phyloP scores from a whole-genome alignment of 1,139 yeast genomes.

The Pichia sp. region DNA sequence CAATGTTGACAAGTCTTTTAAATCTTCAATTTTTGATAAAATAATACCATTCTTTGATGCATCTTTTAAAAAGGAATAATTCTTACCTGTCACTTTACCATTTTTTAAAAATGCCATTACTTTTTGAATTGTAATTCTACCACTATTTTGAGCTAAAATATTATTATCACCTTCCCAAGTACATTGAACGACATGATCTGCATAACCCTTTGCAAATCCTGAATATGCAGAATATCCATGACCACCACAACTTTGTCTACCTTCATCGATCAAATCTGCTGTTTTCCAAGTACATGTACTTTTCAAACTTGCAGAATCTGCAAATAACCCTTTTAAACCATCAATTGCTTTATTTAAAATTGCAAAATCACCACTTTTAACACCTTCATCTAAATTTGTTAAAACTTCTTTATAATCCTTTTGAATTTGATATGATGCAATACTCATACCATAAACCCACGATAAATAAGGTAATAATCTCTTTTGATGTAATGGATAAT shows the following conservation, averaged over 20 bases:
- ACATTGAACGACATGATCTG: slow-evolving; percentile 93
- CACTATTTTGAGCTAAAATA: slow-evolving; percentile 76
- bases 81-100: slow-evolving; percentile 25
- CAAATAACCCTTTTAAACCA: slow-evolving; percentile 70
- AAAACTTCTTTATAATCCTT: slow-evolving; percentile 47
- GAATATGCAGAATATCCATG: slow-evolving; percentile 90
- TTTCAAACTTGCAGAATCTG: slow-evolving; percentile 82
- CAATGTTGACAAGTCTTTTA: slow-evolving; percentile 30
- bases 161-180: slow-evolving; percentile 98
- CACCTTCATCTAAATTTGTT: slow-evolving; percentile 49
- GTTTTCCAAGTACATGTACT: slow-evolving; percentile 88
- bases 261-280: slow-evolving; percentile 72
- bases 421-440: slow-evolving; percentile 64
- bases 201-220: slow-evolving; percentile 82
- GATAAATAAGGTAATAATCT: slow-evolving; percentile 78
- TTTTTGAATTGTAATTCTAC: slow-evolving; percentile 64
- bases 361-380: slow-evolving; percentile 34
- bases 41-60: slow-evolving; percentile 28
- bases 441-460: slow-evolving; percentile 68
- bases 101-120: slow-evolving; percentile 33
- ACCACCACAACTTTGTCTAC: slow-evolving; percentile 96
- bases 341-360: slow-evolving; percentile 45
- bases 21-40: slow-evolving; percentile 27
- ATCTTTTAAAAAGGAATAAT: slow-evolving; percentile 26
- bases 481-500: slow-evolving; percentile 82